These are phyloP conservation scores for Amniculicola lignicola DNA, from an alignment of 495 filamentous ascomycete genomes.

Conservation along the genomic window DNA sequence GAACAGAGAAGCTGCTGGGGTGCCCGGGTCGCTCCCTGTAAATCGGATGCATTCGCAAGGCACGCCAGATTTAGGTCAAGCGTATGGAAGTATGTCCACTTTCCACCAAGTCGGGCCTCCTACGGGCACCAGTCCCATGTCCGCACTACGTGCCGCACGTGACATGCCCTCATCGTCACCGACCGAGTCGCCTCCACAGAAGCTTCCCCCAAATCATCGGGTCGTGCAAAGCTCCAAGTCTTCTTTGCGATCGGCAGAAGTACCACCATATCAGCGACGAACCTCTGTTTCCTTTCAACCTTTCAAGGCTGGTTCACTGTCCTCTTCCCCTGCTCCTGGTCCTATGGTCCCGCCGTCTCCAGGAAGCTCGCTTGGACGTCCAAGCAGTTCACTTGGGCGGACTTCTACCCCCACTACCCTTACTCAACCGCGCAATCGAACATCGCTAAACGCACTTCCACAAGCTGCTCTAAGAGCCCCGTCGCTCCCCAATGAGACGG, in stretches of 20 bases:
- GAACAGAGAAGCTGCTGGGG: constrained; percentile 45
- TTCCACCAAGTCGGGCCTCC: constrained; percentile 79
- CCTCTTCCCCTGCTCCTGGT: constrained; percentile 75
- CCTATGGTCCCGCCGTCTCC: constrained; percentile 58
- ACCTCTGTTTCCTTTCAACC: constrained; percentile 89
- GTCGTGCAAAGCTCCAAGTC: constrained; percentile 59
- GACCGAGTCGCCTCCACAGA: constrained; percentile 59
- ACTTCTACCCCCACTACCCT: constrained; percentile 52
- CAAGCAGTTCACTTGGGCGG: constrained; percentile 46
- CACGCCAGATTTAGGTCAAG: constrained; percentile 65
- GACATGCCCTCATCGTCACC: constrained; percentile 52
- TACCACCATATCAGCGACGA: constrained; percentile 56
- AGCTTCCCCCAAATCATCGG: constrained; percentile 57
- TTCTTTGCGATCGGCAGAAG: constrained; percentile 56
- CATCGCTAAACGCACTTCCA: constrained; percentile 61
- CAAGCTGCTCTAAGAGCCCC: constrained; percentile 60
- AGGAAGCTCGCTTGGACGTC: constrained; percentile 53
- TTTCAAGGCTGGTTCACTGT: constrained; percentile 92
- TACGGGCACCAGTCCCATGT: constrained; percentile 77
- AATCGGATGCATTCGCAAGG: constrained; percentile 39
- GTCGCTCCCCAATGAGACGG: constrained; percentile 54
- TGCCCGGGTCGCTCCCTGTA: constrained; percentile 73
- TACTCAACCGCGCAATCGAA: constrained; percentile 64
- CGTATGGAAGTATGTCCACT: constrained; percentile 89
- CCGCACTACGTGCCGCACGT: constrained; percentile 69